phyloP scores from a whole-genome alignment of 2,329 filamentous ascomycete species.

The Capronia coronata region DNA sequence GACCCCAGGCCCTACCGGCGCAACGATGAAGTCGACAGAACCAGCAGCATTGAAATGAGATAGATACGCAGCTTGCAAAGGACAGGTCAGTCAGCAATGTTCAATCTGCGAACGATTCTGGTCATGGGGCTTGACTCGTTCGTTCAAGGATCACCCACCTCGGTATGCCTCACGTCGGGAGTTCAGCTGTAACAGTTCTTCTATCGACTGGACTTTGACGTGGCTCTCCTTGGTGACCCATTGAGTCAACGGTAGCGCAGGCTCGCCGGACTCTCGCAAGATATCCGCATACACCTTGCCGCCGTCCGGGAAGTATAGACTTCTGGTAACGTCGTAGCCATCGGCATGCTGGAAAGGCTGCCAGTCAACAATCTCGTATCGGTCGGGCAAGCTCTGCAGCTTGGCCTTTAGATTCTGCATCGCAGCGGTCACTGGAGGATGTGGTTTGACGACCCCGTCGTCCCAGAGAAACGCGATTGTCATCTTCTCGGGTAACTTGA shows the following conservation, averaged over 20 bases:
- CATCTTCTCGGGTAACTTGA: constrained; percentile 28
- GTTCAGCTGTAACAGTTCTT: neutral
- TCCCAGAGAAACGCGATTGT: constrained; percentile 46
- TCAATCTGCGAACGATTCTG: too few species aligned
- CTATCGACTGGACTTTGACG: neutral
- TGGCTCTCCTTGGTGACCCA: constrained; percentile 46
- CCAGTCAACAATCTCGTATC: constrained; percentile 29
- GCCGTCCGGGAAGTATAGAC: constrained; percentile 35
- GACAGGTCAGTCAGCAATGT: neutral
- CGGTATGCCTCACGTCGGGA: constrained; percentile 8
- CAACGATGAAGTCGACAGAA: neutral
- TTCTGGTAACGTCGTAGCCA: constrained; percentile 1
- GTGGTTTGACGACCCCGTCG: constrained; percentile 43
- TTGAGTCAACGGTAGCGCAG: constrained; percentile 51
- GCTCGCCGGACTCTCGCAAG: constrained; percentile 52
- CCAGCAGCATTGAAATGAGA: neutral
- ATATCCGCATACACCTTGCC: constrained; percentile 47
- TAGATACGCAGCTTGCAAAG: neutral
- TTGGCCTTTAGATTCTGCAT: neutral
- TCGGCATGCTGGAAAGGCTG: constrained; percentile 37
- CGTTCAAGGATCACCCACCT: neutral
- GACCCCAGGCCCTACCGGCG: neutral
- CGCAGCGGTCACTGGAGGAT: constrained; percentile 49
- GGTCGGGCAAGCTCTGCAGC: neutral
- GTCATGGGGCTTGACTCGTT: too few species aligned